Evolutionary conservation across 202 grass and related monocot species (phyloP), one percentile per base, ranked within the genome.

Genomic region (Alloteropsis angusta): DNA sequence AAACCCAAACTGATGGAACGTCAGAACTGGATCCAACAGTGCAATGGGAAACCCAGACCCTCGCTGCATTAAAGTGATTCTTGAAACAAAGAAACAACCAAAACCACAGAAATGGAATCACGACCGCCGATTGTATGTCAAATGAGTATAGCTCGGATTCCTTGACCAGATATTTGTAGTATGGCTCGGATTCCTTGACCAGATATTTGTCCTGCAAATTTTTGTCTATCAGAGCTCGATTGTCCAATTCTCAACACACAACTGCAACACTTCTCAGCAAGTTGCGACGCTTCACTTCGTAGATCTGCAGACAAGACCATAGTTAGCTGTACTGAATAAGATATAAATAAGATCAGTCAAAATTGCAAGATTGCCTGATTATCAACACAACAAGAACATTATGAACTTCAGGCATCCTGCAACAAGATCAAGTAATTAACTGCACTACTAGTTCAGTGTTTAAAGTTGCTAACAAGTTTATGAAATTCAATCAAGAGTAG

Each of bases 291-390:
- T 68, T 85, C 58, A 74, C 61, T 22, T 55, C 11, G 50, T 65
- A 39, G 53, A 82, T 74, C 83, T 82, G 60, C 68, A 68, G 22
- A 63, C 18, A 37, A 34, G 52, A 61, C 72, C 11, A 2, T 25
- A 77, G 7, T 86, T 28, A 70, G 64, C 49, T 18, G 35, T 26
- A 34, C 37, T 36, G 47, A 30, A 30, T 16, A 4, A 18, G 60
- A 65, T 43, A 45, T 5, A 38, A 44, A 30, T 1, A 60, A n/a
- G 30, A 46, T 35, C 53, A 37, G 0, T 69, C 53, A 19, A 54
- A 64, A 13, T 15, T 23, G 22, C n/a, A 34, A 39, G 21, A 53
- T 19, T 1, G 3, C 4, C 4, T 82, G 13, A 43, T 82, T 41
- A 50, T 28, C 21, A 74, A 41, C 9, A 22, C 44, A 34, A 4